Evolutionary conservation across 2,329 filamentous ascomycete species (phyloP).

Genomic region (Blastomyces percursus): DNA sequence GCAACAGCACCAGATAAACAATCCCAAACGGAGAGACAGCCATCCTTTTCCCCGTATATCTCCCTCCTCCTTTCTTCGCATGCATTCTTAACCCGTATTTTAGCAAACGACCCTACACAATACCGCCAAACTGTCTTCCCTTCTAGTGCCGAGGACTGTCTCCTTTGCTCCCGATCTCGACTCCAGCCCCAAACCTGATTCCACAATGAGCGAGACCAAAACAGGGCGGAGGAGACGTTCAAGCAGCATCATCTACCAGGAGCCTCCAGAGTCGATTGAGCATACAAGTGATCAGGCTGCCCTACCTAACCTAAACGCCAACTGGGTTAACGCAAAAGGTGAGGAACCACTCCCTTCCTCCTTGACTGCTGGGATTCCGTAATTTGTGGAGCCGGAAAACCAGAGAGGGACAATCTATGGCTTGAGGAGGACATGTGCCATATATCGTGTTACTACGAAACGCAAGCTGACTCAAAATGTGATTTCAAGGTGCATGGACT

Average conservation of each 20-base stretch:
- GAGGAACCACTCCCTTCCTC: conserved; percentile 24
- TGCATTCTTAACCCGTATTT: background rate
- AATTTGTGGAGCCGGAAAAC: conserved; percentile 1
- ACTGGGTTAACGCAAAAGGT: conserved; percentile 99
- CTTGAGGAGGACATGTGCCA: background rate
- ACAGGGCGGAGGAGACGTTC: conserved; percentile 77
- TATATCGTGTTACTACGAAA: background rate
- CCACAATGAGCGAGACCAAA: conserved; percentile 53
- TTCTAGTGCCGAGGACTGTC: conserved; percentile 79
- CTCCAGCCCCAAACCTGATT: conserved; percentile 48
- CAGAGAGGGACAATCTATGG: conserved; percentile 1
- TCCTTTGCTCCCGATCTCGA: conserved; percentile 79
- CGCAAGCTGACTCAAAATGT: conserved; percentile 14
- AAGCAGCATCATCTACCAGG: conserved; percentile 96
- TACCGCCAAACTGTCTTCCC: conserved; percentile 94
- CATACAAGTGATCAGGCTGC: conserved; percentile 95
- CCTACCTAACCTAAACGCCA: conserved; percentile 88
- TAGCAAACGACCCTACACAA: conserved; percentile 33
- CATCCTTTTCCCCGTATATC: background rate
- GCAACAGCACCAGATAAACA: background rate
- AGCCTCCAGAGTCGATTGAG: conserved; percentile 91
- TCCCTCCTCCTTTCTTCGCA: background rate
- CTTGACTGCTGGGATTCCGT: background rate
- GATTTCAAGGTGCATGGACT: conserved; percentile 73
- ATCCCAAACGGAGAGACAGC: background rate